These are phyloP conservation scores for Dendrobium huoshanense DNA, from an alignment of 106 monocot species.

Conservation along the genomic window DNA sequence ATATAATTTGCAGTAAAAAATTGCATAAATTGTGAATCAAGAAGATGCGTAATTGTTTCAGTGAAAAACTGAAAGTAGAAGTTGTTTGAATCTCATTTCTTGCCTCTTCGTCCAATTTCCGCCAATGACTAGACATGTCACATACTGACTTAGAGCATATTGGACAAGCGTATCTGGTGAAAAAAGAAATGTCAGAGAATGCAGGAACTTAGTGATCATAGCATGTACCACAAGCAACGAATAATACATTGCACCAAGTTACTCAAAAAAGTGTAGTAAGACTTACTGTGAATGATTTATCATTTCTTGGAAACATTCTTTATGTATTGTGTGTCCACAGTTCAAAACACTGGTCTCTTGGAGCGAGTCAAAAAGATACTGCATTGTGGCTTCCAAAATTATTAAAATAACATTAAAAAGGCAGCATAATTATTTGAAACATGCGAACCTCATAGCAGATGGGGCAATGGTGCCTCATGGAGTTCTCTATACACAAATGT, in stretches of 20 bases:
- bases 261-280: not conserved
- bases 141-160: slow-evolving; percentile 63
- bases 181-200: slow-evolving; percentile 3
- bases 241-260: not conserved
- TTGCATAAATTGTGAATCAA: not conserved
- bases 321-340: slow-evolving; percentile 90
- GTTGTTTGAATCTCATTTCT: not conserved
- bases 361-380: slow-evolving; percentile 93
- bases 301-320: slow-evolving; percentile 64
- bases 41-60: not conserved
- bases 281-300: slow-evolving; percentile 65
- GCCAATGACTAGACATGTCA: slow-evolving; percentile 64
- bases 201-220: not conserved
- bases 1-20: not conserved
- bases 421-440: slow-evolving; percentile 4
- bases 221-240: not conserved
- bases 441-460: slow-evolving; percentile 73
- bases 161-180: slow-evolving; percentile 58
- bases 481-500: slow-evolving; percentile 72
- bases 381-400: slow-evolving; percentile 23
- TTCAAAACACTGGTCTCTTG: slow-evolving; percentile 66
- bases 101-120: slow-evolving; percentile 63
- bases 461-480: slow-evolving; percentile 77
- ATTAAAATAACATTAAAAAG: slow-evolving; percentile 1
- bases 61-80: not conserved